phyloP scores from a whole-genome alignment of 1,284 basidiomycete genomes.

The Ganoderma leucocontextum region DNA sequence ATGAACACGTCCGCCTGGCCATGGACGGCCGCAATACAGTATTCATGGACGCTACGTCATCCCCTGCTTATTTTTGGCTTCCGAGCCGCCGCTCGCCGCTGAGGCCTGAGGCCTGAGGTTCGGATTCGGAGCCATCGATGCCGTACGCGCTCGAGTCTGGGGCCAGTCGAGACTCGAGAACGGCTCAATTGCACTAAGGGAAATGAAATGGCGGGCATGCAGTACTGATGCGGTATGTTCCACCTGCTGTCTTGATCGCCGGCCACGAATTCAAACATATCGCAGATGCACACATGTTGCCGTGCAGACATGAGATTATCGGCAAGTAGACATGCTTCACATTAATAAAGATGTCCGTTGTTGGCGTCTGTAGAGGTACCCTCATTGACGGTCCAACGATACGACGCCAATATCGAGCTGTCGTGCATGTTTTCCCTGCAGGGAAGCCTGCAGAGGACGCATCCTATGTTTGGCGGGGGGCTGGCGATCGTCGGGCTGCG shows the following conservation, averaged over 20 bases:
- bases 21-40: not conserved
- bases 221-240: not conserved
- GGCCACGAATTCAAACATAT: not conserved
- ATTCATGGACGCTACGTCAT: conserved; percentile 7
- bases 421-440: not conserved
- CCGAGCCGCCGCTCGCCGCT: conserved; percentile 1
- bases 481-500: not conserved
- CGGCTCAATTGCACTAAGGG: not conserved
- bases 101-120: not conserved
- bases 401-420: not conserved
- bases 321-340: too few relatives aligned
- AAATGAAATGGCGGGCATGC: not conserved
- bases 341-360: too few relatives aligned
- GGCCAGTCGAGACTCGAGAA: not conserved
- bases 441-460: not conserved
- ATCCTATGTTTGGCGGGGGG: not conserved
- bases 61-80: not conserved
- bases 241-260: not conserved
- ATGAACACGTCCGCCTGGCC: not conserved
- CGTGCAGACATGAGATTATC: not conserved
- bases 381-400: not conserved
- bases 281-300: not conserved
- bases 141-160: conserved; percentile 1
- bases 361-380: too few relatives aligned
- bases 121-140: not conserved